phyloP scores from a whole-genome alignment of 2,329 filamentous ascomycete species.

The Rhinocladiella similis region DNA sequence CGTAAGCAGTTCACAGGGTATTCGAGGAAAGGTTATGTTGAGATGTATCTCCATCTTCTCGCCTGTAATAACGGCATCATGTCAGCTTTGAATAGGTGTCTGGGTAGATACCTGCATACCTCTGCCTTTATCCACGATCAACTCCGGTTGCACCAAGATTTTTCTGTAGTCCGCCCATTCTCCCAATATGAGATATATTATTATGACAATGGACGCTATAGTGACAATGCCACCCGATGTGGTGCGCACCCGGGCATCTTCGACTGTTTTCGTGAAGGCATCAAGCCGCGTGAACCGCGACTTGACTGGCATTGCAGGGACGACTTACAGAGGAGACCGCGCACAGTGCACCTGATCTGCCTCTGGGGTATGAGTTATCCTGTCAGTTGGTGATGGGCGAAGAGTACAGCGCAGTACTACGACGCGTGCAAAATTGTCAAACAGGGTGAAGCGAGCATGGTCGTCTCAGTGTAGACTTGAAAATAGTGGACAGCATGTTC shows the following conservation, averaged over 20 bases:
- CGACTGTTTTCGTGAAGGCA: constrained; percentile 98
- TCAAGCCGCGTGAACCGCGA: constrained; percentile 95
- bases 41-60: constrained; percentile 99
- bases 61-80: constrained; percentile 50
- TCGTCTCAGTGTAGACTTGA: background rate
- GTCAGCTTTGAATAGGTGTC: too few species aligned
- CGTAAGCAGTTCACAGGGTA: constrained; percentile 93
- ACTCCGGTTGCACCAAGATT: constrained; percentile 82
- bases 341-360: background rate
- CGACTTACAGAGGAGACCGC: background rate
- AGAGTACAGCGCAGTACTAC: background rate
- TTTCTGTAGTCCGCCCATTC: constrained; percentile 94
- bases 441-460: background rate
- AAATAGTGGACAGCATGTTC: constrained; percentile 17
- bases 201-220: constrained; percentile 82
- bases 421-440: background rate
- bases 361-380: background rate
- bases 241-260: constrained; percentile 94
- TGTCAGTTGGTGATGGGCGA: background rate
- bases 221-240: constrained; percentile 95
- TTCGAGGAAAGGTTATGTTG: constrained; percentile 90
- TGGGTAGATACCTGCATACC: constrained; percentile 52
- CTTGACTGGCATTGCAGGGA: constrained; percentile 72
- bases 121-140: constrained; percentile 95
- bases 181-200: constrained; percentile 85